phyloP scores from a whole-genome alignment of 140 eudicot species.

The Flaveria floridana region DNA sequence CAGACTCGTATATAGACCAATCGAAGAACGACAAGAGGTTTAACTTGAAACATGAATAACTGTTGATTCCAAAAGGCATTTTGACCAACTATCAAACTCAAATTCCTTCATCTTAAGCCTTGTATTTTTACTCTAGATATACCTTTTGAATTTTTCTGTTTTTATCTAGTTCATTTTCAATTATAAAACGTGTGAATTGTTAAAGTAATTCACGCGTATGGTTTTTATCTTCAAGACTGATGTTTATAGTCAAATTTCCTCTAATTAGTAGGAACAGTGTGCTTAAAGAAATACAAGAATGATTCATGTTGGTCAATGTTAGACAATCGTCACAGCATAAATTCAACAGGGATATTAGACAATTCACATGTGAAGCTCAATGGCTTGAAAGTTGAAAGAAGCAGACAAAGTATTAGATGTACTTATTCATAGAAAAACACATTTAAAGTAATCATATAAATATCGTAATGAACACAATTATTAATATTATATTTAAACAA shows the following conservation, averaged over 20 bases:
- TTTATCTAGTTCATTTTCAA: background rate
- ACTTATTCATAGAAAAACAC: conserved; percentile 3
- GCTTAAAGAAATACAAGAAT: background rate
- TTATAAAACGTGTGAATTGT: background rate
- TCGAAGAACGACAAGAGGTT: background rate
- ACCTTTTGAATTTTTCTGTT: background rate
- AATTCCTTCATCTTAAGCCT: background rate
- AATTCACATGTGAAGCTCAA: conserved; percentile 29
- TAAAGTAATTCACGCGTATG: background rate
- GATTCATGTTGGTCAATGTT: conserved; percentile 19
- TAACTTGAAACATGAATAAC: background rate
- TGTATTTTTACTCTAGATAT: too few relatives aligned
- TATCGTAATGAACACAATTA: background rate
- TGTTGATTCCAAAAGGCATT: background rate
- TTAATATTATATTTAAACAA: background rate
- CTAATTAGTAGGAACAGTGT: background rate
- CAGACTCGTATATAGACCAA: background rate
- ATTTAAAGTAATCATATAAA: conserved; percentile 1
- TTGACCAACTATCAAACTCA: background rate
- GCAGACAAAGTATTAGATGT: conserved; percentile 27
- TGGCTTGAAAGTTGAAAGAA: conserved; percentile 8
- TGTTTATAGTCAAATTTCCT: background rate
- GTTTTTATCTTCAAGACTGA: background rate
- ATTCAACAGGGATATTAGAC: conserved; percentile 21
- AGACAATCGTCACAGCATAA: conserved; percentile 13